Evolutionary conservation across 345 rosid species (phyloP).

Genomic region (Dipteronia sinensis): DNA sequence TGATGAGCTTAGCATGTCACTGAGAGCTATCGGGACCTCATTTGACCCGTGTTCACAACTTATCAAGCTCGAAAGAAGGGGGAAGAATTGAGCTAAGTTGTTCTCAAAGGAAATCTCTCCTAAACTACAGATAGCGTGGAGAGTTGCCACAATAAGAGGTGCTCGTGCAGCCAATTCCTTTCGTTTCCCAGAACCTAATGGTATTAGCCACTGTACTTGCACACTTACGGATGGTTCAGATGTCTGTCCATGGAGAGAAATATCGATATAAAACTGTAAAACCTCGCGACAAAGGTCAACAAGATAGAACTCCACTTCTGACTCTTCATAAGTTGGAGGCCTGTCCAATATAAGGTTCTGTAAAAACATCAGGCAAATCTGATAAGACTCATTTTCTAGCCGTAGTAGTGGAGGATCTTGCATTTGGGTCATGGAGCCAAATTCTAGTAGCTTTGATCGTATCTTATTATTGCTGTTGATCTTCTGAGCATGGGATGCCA

Average conservation of each 20-base stretch:
- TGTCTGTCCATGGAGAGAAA: constrained; percentile 45
- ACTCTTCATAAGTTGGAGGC: constrained; percentile 54
- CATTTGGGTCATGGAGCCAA: constrained; percentile 91
- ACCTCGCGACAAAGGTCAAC: constrained; percentile 75
- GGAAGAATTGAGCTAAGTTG: constrained; percentile 69
- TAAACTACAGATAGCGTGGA: constrained; percentile 80
- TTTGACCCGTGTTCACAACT: constrained; percentile 93
- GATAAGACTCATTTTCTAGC: constrained; percentile 93
- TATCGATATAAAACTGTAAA: constrained; percentile 65
- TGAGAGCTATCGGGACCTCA: constrained; percentile 89
- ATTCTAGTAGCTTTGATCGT: constrained; percentile 77
- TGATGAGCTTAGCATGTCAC: constrained; percentile 80
- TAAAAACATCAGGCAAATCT: constrained; percentile 85
- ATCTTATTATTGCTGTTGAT: constrained; percentile 59
- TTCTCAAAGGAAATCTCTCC: constrained; percentile 75
- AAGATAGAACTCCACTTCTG: constrained; percentile 65
- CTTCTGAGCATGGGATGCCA: constrained; percentile 80
- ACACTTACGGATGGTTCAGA: constrained; percentile 39
- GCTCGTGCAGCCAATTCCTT: constrained; percentile 84
- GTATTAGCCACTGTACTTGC: constrained; percentile 65
- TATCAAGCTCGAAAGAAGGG: constrained; percentile 73
- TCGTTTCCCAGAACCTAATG: constrained; percentile 85
- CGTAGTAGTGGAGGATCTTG: constrained; percentile 96
- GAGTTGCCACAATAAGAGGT: constrained; percentile 74
- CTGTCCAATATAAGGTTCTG: constrained; percentile 72